Percentiles rank a stretch among this genome's conserved stretches.
phyloP scores from a whole-genome alignment of 257 asterid species.

The Plantago major region DNA sequence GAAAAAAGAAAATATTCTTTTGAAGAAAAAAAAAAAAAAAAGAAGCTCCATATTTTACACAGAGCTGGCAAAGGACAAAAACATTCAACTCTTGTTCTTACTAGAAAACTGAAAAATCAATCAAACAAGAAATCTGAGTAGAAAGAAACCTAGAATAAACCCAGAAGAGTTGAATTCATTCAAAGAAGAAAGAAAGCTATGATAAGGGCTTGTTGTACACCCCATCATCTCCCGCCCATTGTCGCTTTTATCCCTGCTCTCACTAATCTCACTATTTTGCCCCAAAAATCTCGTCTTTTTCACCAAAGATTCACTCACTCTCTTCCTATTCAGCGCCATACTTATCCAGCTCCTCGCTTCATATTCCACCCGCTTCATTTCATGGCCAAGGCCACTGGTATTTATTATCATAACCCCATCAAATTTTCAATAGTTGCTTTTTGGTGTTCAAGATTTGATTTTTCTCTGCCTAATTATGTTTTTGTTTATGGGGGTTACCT shows the following conservation, averaged over 20 bases:
- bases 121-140: too few species aligned
- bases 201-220: conserved; percentile 40
- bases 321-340: conserved; percentile 16
- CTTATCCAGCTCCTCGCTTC: conserved; percentile 15
- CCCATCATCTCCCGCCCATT: conserved; percentile 32
- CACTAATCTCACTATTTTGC: conserved; percentile 17
- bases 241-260: conserved; percentile 29
- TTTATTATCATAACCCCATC: conserved; percentile 1
- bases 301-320: conserved; percentile 21
- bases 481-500: background rate
- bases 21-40: too few species aligned
- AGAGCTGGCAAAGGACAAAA: too few species aligned
- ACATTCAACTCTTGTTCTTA: too few species aligned
- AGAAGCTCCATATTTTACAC: too few species aligned
- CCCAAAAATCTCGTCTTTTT: conserved; percentile 18
- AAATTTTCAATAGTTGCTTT: too few species aligned
- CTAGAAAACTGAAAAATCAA: too few species aligned
- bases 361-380: conserved; percentile 20
- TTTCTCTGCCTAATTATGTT: background rate
- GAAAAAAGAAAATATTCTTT: too few species aligned
- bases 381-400: conserved; percentile 41
- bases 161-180: background rate
- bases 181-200: conserved; percentile 17
- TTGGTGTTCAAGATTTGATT: background rate
- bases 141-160: background rate